Percentiles rank a stretch among this genome's conserved stretches.
Conservation (phyloP, 768 basidiomycete species). For the Lyophyllum semitale region DNA sequence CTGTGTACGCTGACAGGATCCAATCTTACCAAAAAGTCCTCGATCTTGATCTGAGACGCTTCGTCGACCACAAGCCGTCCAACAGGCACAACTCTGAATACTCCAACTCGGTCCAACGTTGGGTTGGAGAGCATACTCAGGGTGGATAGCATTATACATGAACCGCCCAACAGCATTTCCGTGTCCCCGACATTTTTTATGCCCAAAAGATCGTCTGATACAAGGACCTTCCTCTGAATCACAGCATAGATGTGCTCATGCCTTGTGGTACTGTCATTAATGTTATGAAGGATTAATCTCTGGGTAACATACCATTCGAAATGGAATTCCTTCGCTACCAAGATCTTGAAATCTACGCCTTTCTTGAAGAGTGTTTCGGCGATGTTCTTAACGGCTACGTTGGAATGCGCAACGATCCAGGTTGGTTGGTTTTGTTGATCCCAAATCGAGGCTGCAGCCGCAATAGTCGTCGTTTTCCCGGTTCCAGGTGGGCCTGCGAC, state of each 20-base stretch:
- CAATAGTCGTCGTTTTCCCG: slow-evolving; percentile 55
- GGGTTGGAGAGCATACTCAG: slow-evolving; percentile 54
- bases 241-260: slow-evolving; percentile 49
- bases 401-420: slow-evolving; percentile 51
- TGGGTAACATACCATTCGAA: slow-evolving; percentile 40
- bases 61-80: slow-evolving; percentile 57
- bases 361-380: slow-evolving; percentile 41
- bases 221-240: slow-evolving; percentile 35
- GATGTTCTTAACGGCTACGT: slow-evolving; percentile 53
- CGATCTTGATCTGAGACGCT: slow-evolving; percentile 51
- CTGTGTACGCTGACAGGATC: background rate
- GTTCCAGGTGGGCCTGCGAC: slow-evolving; percentile 49
- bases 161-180: slow-evolving; percentile 26
- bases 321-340: slow-evolving; percentile 51
- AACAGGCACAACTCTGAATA: slow-evolving; percentile 41
- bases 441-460: slow-evolving; percentile 43
- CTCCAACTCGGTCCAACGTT: slow-evolving; percentile 29
- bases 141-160: slow-evolving; percentile 45
- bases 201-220: slow-evolving; percentile 41
- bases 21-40: slow-evolving; percentile 45
- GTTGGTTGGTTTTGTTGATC: slow-evolving; percentile 19
- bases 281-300: background rate
- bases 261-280: slow-evolving; percentile 29
- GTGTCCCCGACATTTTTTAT: slow-evolving; percentile 18
- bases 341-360: slow-evolving; percentile 38